These are phyloP conservation scores for Graphilbum ipis-grandicollis DNA, from an alignment of 2,329 filamentous ascomycete species.

Conservation along the genomic window DNA sequence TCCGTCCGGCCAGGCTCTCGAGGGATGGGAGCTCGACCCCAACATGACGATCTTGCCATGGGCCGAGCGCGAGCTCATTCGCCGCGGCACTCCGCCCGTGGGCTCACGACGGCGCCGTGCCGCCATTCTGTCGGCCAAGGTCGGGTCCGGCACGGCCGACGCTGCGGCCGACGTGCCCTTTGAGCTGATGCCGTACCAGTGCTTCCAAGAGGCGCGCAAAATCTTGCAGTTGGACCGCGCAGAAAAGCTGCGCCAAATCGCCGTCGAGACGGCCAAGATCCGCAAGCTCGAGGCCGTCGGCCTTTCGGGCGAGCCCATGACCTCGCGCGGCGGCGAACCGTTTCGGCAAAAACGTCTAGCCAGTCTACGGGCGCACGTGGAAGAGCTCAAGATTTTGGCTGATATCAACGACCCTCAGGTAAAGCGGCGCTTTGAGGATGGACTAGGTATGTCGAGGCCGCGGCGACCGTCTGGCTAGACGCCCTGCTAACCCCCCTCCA, in stretches of 20 bases:
- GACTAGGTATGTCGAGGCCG: constrained; percentile 40
- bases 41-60: constrained; percentile 45
- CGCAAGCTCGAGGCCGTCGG: constrained; percentile 41
- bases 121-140: constrained; percentile 32
- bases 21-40: constrained; percentile 39
- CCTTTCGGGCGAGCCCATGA: constrained; percentile 15
- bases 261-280: constrained; percentile 50
- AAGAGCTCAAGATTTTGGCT: constrained; percentile 70
- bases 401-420: constrained; percentile 92
- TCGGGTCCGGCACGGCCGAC: not conserved
- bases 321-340: constrained; percentile 42
- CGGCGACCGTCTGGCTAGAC: not conserved
- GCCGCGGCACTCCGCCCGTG: constrained; percentile 51
- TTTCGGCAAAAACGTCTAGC: constrained; percentile 49
- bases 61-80: constrained; percentile 51
- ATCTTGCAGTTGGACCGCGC: constrained; percentile 63
- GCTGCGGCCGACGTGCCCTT: constrained; percentile 58
- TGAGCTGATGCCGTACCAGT: constrained; percentile 89
- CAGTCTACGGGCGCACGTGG: constrained; percentile 55
- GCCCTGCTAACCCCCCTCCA: constrained; percentile 17
- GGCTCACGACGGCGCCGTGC: constrained; percentile 73
- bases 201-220: constrained; percentile 89
- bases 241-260: constrained; percentile 63
- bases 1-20: constrained; percentile 10
- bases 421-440: constrained; percentile 88